Percentiles rank a stretch among this genome's conserved stretches.
Evolutionary conservation across 2,329 filamentous ascomycete genomes (phyloP).

Genomic region (Fusarium palustre): DNA sequence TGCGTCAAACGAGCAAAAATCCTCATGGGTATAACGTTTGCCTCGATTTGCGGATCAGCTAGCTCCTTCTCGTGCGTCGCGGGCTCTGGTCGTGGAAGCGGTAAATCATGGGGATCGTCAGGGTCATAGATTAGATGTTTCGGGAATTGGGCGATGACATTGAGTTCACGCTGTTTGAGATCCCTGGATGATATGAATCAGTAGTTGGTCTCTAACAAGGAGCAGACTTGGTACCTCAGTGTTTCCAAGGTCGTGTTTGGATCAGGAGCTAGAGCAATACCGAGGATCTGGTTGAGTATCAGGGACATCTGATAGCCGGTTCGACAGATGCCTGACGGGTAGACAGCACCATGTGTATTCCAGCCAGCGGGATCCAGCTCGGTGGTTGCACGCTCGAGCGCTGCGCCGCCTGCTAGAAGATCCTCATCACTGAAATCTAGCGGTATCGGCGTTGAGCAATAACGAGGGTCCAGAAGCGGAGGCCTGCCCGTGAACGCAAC

Average conservation of each 20-base stretch:
- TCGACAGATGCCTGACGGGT: constrained; percentile 4
- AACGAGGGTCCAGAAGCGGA: background rate
- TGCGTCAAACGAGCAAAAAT: constrained; percentile 13
- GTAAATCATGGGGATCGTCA: background rate
- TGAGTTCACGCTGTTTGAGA: background rate
- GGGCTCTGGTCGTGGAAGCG: background rate
- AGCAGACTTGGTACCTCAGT: fast-evolving
- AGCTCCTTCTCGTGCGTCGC: background rate
- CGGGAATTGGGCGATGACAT: background rate
- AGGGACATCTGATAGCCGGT: background rate
- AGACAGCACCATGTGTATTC: background rate
- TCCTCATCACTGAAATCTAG: constrained; percentile 13
- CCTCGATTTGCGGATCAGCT: background rate
- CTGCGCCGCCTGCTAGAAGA: background rate
- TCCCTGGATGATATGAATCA: background rate
- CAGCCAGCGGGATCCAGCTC: background rate
- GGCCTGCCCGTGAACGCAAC: constrained; percentile 15
- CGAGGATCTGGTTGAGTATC: background rate
- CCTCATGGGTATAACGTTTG: background rate
- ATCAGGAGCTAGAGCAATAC: background rate
- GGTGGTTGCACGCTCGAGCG: background rate
- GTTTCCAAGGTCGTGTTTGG: background rate
- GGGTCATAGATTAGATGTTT: background rate
- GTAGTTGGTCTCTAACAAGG: fast-evolving
- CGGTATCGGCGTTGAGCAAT: background rate